A percentile compares a stretch with the other conserved stretches of the same genome.
These are phyloP conservation scores for Pyrus communis DNA, from an alignment of 306 rosid species.

Conservation along the genomic window DNA sequence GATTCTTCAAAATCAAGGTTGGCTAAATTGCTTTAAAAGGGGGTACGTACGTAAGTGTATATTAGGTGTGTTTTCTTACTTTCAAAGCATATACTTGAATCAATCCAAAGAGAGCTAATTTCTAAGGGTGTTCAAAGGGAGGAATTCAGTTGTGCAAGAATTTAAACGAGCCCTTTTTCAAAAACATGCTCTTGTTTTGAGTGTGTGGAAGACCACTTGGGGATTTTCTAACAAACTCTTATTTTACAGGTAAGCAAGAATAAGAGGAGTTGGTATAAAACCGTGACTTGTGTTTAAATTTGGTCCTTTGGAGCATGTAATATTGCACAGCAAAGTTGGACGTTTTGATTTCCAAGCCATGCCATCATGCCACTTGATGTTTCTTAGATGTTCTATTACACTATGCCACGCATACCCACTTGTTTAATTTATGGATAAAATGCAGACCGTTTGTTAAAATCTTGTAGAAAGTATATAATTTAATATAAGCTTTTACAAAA, in stretches of 20 bases:
- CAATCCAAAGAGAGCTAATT: not conserved
- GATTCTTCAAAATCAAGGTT: not conserved
- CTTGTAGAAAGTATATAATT: not conserved
- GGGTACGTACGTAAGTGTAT: not conserved
- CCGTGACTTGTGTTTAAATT: not conserved
- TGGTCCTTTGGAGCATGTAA: not conserved
- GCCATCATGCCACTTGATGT: not conserved
- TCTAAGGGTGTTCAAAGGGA: not conserved
- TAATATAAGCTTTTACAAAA: not conserved
- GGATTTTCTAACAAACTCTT: not conserved
- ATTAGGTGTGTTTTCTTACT: not conserved
- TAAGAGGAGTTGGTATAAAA: conserved; percentile 4
- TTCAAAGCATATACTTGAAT: not conserved
- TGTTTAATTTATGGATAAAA: not conserved
- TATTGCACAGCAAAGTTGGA: not conserved
- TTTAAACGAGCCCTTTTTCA: conserved; percentile 8
- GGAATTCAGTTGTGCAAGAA: conserved; percentile 1
- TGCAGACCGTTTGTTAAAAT: not conserved
- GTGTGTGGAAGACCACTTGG: not conserved
- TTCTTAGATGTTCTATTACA: not conserved
- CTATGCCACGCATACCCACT: not conserved
- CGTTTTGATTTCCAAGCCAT: not conserved
- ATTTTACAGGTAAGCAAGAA: not conserved
- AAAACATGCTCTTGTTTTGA: not conserved
- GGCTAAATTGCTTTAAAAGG: not conserved